Conservation (phyloP, 805 yeast genomes). For the Cephaloascus albidus region DNA sequence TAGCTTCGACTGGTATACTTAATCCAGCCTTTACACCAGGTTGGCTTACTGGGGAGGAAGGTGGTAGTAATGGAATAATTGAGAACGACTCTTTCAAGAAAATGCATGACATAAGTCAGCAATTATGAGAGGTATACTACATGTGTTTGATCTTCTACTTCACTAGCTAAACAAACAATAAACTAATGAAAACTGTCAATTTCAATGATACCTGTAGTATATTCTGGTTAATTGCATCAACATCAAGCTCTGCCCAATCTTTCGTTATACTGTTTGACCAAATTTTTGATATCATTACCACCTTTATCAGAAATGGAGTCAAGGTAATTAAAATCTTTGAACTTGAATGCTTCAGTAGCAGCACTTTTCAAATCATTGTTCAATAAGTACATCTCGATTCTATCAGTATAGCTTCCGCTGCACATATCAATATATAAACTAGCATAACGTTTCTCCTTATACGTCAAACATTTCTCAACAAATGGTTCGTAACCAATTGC, state of each 20-base stretch:
- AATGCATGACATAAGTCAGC: constrained; percentile 1
- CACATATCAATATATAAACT: constrained; percentile 50
- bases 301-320: constrained; percentile 13
- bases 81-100: constrained; percentile 23
- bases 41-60: constrained; percentile 76
- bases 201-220: too few species aligned
- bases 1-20: constrained; percentile 38
- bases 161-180: too few species aligned
- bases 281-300: constrained; percentile 5
- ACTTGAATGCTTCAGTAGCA: constrained; percentile 34
- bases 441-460: constrained; percentile 53
- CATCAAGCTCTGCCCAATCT: constrained; percentile 1
- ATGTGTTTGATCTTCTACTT: too few species aligned
- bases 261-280: constrained; percentile 4
- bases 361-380: constrained; percentile 46
- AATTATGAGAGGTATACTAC: too few species aligned
- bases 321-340: constrained; percentile 29
- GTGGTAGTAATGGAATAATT: constrained; percentile 37
- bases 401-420: constrained; percentile 31
- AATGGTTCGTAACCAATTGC: constrained; percentile 69
- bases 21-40: constrained; percentile 55
- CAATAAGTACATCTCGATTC: constrained; percentile 38
- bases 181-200: too few species aligned
- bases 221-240: too few species aligned
- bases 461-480: constrained; percentile 39